phyloP scores from a whole-genome alignment of 2,329 filamentous ascomycete genomes.

The Aspergillus quadricinctus region DNA sequence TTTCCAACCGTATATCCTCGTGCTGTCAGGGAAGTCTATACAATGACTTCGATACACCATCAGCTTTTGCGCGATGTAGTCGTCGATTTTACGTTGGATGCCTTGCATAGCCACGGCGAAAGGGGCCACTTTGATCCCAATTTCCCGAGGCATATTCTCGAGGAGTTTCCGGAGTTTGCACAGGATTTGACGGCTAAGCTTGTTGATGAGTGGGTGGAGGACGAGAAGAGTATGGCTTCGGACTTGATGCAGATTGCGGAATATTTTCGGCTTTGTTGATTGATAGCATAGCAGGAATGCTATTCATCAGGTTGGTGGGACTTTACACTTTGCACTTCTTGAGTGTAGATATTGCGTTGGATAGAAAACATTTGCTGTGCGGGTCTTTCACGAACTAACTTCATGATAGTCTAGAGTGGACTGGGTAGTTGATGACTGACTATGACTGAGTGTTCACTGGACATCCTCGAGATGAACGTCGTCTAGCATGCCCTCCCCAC shows the following conservation, averaged over 20 bases:
- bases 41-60: background rate
- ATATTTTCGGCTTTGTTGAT: background rate
- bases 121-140: slow-evolving; percentile 18
- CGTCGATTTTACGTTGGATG: background rate
- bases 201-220: background rate
- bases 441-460: background rate
- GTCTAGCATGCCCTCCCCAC: slow-evolving; percentile 14
- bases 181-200: slow-evolving; percentile 21
- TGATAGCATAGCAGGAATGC: background rate
- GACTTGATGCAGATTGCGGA: background rate
- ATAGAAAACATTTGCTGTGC: background rate
- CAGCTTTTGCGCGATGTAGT: background rate
- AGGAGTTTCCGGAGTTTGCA: slow-evolving; percentile 2
- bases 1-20: background rate
- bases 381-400: background rate
- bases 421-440: too few species aligned
- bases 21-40: background rate
- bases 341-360: background rate
- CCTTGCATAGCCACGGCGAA: background rate
- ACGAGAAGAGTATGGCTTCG: background rate
- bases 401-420: background rate
- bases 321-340: background rate
- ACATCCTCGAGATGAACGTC: background rate
- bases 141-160: slow-evolving; percentile 16
- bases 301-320: background rate